Base-by-base conservation (phyloP, 257 asterid species). In the Catharanthus roseus region DNA sequence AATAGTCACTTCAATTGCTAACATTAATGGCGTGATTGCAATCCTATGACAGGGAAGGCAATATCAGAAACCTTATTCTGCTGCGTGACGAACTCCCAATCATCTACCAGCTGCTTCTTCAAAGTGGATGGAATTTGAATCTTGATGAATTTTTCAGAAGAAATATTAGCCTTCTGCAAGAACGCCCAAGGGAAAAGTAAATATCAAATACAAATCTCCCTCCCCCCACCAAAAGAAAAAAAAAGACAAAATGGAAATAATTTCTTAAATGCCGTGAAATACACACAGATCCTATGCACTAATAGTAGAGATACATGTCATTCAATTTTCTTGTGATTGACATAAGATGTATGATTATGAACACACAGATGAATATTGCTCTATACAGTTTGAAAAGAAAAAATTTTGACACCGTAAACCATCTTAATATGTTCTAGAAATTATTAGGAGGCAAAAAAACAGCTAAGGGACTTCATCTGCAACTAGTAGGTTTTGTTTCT, bases 81-180 rank as follows among this genome's bases (percentile, higher is more conserved):
- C 80, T 88, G 92, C 57, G 89, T 87, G 74, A 95, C 65, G 41
- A 64, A 86, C 79, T 95, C 95, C 95, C 93, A 89, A 77, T 95
- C 99, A 73, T 87, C 85, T 71, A 89, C 86, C 38, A 95, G 82
- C 71, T 82, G 93, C 79, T 89, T 91, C 88, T 84, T 95, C 81
- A 95, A 77, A 78, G 80, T 81, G 29, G 85, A 74, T 33, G 99
- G 93, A 71, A 91, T 83, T 50, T 67, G 72, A 49, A 67, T 45
- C 61, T 67, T 67, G 44, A 67, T 49, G 1, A 47, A 28, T 49
- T 67, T 67, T 45, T 49, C 72, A 19, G 72, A 42, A 49, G 72
- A 45, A 67, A 47, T 67, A 49, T 67, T 49, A 39, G 24, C 39
- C 38, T 67, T 67, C 72, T 67, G 50, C 60, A 67, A 51, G 18